Evolutionary conservation across 106 monocot genomes (phyloP).

Genomic region (Amphibolis antarctica): DNA sequence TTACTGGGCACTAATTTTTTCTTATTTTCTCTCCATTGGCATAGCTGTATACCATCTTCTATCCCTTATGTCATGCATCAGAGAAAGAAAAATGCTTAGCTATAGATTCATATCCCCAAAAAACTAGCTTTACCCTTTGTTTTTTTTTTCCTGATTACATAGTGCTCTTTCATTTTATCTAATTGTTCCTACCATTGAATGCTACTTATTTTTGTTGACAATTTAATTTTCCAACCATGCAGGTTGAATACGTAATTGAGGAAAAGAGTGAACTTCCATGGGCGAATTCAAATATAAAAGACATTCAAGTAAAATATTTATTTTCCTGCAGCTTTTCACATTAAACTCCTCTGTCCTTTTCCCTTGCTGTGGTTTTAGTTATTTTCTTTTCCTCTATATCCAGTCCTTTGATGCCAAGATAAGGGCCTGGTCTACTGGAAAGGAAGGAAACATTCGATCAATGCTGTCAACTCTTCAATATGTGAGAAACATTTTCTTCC

Average conservation of each 20-base stretch:
- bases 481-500: constrained; percentile 35
- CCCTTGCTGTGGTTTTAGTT: neutral
- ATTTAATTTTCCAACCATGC: neutral
- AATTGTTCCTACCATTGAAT: neutral
- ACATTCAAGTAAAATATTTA: constrained; percentile 37
- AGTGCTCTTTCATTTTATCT: no score
- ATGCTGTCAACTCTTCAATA: constrained; percentile 81
- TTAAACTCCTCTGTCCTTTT: neutral
- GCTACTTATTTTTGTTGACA: neutral
- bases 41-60: no score
- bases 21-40: no score
- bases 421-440: constrained; percentile 80
- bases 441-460: constrained; percentile 88
- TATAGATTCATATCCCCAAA: no score
- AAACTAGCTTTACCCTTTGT: no score
- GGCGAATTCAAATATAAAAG: constrained; percentile 25
- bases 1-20: no score
- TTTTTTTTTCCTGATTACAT: no score
- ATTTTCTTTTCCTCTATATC: constrained; percentile 9
- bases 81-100: no score
- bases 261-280: constrained; percentile 28
- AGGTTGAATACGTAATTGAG: constrained; percentile 46
- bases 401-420: constrained; percentile 65
- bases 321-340: neutral
- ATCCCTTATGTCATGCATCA: no score